Evolutionary conservation across 345 rosid genomes (phyloP).

Genomic region (Pistacia atlantica): DNA sequence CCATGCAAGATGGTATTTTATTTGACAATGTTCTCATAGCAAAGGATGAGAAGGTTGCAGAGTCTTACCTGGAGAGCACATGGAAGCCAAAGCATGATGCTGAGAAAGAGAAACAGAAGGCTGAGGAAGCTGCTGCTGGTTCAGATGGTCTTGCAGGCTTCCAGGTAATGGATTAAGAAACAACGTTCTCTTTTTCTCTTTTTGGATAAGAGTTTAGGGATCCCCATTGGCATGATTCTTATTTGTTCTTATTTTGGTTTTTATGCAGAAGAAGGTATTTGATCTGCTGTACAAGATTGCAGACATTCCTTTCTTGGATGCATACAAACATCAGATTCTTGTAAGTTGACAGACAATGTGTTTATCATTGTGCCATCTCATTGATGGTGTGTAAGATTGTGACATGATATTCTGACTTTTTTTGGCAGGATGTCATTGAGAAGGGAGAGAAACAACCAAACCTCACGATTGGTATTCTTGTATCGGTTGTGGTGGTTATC

Average conservation of each 20-base stretch:
- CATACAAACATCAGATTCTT: conserved; percentile 53
- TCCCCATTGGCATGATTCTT: background rate
- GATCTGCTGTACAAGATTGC: conserved; percentile 72
- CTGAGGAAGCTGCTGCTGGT: conserved; percentile 62
- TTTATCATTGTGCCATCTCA: background rate
- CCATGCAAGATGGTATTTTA: conserved; percentile 88
- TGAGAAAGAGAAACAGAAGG: conserved; percentile 80
- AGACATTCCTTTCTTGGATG: conserved; percentile 67
- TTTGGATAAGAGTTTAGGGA: conserved; percentile 25
- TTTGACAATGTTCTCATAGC: conserved; percentile 79
- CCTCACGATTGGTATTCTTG: conserved; percentile 43
- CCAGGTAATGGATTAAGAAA: conserved; percentile 36
- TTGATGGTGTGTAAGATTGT: background rate
- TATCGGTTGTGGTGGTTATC: conserved; percentile 35
- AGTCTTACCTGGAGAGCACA: conserved; percentile 39
- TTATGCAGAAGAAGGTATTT: conserved; percentile 59
- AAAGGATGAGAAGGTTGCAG: conserved; percentile 65
- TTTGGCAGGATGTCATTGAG: conserved; percentile 61
- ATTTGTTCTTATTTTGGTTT: background rate
- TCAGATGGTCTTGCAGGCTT: conserved; percentile 49
- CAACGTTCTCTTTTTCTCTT: no score
- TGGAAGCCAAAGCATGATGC: conserved; percentile 74
- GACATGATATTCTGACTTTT: background rate
- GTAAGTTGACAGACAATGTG: conserved; percentile 36
- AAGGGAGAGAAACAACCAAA: conserved; percentile 58